Base-by-base conservation (phyloP, 2,329 filamentous ascomycete genomes). In the Fusarium udum region DNA sequence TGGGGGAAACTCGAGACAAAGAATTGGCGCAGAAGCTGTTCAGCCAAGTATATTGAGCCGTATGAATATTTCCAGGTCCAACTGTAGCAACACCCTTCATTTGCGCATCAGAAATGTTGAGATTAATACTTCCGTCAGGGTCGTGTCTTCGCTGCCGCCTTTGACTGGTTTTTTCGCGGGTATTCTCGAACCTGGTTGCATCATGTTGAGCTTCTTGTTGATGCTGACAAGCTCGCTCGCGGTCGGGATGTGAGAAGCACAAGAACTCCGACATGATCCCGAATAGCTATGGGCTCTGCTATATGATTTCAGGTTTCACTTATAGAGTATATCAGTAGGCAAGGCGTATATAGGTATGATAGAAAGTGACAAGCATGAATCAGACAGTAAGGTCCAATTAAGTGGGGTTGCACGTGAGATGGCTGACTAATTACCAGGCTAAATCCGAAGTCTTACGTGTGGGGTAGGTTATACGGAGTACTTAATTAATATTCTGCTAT, bases 111-210 rank as follows among this genome's bases (percentile, higher is more conserved):
- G 16, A 8, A 0, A 11, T 7, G 0, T 7, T 3, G 22, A 14
- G 1, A 7, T 4, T 1, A 5, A 4, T 0, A 1, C 10, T 4
- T 4, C 3, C 13, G 4, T 24, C 10, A 4, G 2, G 4, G 6
- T n/a, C 13, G 4, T 6, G 8, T 0, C 4, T 20, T 26, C 12
- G 16, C 5, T 24, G 11, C 20, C 18, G 6, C 14, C 4, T 9
- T 26, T 22, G 16, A 10, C 22, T 40, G 3, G 1, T 36, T 4
- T 32, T 20, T 0, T 26, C 16, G 2, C 2, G 24, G 42, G 15
- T 12, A 12, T 26, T 26, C 42, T 0, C 7, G 24, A 4, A 7
- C 1, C 3, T 6, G 1, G 13, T 8, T 0, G 11, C 6, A 6
- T 45, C 12, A 4, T 39, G 9, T 34, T 13, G 24, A 13, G 28